Evolutionary conservation across 805 yeast species (phyloP).

Genomic region (Teunomyces kruisii): DNA sequence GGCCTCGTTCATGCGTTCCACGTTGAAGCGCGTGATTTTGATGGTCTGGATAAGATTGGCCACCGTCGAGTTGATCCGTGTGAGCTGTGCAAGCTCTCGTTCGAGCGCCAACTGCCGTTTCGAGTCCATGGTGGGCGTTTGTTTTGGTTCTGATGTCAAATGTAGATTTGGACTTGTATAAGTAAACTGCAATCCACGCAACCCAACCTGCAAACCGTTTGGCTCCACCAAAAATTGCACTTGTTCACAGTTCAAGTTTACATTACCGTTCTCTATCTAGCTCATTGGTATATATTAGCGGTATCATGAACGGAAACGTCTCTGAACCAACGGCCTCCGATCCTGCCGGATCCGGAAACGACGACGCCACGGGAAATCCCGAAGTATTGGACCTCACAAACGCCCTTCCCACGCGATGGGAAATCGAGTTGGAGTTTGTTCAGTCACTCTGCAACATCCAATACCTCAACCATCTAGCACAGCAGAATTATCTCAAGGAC

Average conservation of each 20-base stretch:
- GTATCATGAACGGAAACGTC: too few species aligned
- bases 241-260: too few species aligned
- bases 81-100: conserved; percentile 32
- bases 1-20: conserved; percentile 37
- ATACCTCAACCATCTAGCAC: conserved; percentile 83
- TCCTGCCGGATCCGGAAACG: not conserved
- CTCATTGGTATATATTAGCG: too few species aligned
- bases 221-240: too few species aligned
- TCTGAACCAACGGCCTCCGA: too few species aligned
- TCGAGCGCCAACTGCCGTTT: conserved; percentile 15
- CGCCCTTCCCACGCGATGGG: conserved; percentile 76
- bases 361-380: not conserved
- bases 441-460: conserved; percentile 90
- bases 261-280: too few species aligned
- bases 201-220: too few species aligned
- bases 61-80: conserved; percentile 31
- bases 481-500: conserved; percentile 72
- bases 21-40: conserved; percentile 23
- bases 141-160: too few species aligned
- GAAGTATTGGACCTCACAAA: conserved; percentile 9
- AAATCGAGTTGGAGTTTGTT: conserved; percentile 88
- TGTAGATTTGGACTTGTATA: too few species aligned
- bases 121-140: not conserved
- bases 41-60: conserved; percentile 30
- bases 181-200: too few species aligned